Evolutionary conservation across 176 grass and related monocot species (phyloP), one percentile per base, ranked within the genome.

Genomic region (Melocanna baccifera): DNA sequence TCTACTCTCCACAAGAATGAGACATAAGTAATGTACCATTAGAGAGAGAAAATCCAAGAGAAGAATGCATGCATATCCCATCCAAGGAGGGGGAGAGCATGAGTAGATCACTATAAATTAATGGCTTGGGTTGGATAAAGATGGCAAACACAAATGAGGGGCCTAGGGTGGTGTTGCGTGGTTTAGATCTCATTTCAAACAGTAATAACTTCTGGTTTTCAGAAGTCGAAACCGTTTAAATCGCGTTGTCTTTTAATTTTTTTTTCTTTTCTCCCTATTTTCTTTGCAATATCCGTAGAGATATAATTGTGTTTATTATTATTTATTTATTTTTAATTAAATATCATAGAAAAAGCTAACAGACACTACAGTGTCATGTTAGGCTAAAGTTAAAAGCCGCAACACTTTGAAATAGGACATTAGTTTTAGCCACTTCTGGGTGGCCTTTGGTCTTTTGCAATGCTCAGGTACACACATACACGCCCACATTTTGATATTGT

Each of bases 401-500:
- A 34, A 4, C 32, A 34, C 32, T 34, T 34, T 34, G 4, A 34
- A 34, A 34, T 4, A 34, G 32, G 3, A 34, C 32, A 34, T 43
- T 69, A 84, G 74, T 78, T 84, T 73, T 84, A 63, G 81, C 75
- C 62, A 88, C 67, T 79, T 88, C 62, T 52, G 67, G 81, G 48
- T 5, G 45, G 40, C 6, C 22, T 25, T 0, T 12, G 12, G 12
- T 43, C 4, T 43, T 50, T 22, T 20, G 43, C 10, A 34, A 52
- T 70, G 75, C 55, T 51, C 63, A 42, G 75, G 22, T 11, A 59
- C n/a, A 59, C 50, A 9, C 23, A 15, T 15, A 0, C 4, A 7
- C 77, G 63, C 64, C 36, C 78, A 7, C 78, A 56, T 69, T 55
- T 69, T 55, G 50, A 55, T 18, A 22, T 81, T 15, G 78, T 81